phyloP scores from a whole-genome alignment of 768 basidiomycete species.

The Mrakia hoshinonis region DNA sequence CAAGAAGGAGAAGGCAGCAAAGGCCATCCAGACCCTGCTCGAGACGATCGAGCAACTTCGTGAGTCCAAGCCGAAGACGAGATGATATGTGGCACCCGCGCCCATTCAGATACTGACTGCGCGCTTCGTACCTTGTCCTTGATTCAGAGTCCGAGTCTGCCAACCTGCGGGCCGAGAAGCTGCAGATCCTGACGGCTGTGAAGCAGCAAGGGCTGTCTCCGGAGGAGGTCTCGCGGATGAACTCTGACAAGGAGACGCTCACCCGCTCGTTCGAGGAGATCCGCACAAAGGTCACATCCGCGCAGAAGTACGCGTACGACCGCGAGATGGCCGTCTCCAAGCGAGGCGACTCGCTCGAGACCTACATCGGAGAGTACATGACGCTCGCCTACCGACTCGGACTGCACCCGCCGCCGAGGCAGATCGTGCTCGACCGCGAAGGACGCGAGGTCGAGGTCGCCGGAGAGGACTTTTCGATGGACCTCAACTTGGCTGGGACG shows the following conservation, averaged over 20 bases:
- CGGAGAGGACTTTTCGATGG: constrained; percentile 65
- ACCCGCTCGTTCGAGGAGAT: constrained; percentile 65
- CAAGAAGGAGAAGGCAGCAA: constrained; percentile 18
- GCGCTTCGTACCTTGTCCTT: not conserved
- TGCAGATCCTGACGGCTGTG: constrained; percentile 57
- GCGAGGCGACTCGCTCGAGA: constrained; percentile 70
- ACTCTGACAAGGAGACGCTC: constrained; percentile 66
- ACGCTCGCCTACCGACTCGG: constrained; percentile 64
- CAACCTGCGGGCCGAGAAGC: constrained; percentile 57
- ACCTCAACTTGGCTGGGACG: constrained; percentile 67
- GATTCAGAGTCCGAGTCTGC: constrained; percentile 54
- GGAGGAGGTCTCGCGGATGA: constrained; percentile 86
- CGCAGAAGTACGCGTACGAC: constrained; percentile 61
- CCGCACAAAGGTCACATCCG: constrained; percentile 63
- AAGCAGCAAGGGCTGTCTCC: constrained; percentile 80
- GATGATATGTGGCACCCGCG: too few relatives aligned
- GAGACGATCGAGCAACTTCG: constrained; percentile 19
- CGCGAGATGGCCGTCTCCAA: constrained; percentile 77
- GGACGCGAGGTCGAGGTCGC: constrained; percentile 36
- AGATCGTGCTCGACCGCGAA: too few relatives aligned
- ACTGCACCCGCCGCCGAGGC: constrained; percentile 55
- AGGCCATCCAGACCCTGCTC: constrained; percentile 23
- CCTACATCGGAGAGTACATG: constrained; percentile 69
- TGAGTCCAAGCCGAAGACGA: too few relatives aligned
- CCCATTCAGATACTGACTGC: too few relatives aligned